These are phyloP conservation scores for Phaeosphaeriaceae sp. DNA, from an alignment of 2,329 filamentous ascomycete species.

Conservation along the genomic window DNA sequence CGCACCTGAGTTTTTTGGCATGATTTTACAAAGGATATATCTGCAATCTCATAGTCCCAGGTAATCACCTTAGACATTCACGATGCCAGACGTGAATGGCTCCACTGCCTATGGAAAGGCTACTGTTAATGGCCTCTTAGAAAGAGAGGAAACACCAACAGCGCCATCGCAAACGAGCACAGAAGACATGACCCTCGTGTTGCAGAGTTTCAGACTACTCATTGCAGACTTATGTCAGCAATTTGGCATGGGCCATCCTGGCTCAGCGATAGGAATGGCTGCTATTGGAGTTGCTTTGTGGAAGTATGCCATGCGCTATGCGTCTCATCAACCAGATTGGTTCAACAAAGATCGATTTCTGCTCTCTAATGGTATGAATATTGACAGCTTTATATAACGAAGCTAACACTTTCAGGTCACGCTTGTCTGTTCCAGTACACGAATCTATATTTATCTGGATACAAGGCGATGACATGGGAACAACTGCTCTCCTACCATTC, in stretches of 20 bases:
- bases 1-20: background rate
- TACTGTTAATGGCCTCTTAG: constrained; percentile 17
- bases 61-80: background rate
- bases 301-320: constrained; percentile 68
- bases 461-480: constrained; percentile 62
- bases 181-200: constrained; percentile 49
- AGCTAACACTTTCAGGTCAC: constrained; percentile 42
- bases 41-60: no score
- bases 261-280: constrained; percentile 63
- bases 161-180: constrained; percentile 19
- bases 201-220: constrained; percentile 66
- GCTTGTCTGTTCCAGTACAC: constrained; percentile 61
- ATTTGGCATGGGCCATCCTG: constrained; percentile 63
- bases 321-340: constrained; percentile 60
- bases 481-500: constrained; percentile 64
- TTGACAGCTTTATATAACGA: background rate
- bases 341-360: constrained; percentile 70
- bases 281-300: constrained; percentile 67
- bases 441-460: constrained; percentile 60
- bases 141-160: constrained; percentile 20
- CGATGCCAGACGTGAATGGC: background rate
- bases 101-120: constrained; percentile 25
- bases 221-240: constrained; percentile 73
- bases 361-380: constrained; percentile 60
- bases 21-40: background rate